Percentiles rank a stretch among this genome's conserved stretches.
Evolutionary conservation across 2,329 filamentous ascomycete species (phyloP).

Genomic region (Venturia aucupariae): DNA sequence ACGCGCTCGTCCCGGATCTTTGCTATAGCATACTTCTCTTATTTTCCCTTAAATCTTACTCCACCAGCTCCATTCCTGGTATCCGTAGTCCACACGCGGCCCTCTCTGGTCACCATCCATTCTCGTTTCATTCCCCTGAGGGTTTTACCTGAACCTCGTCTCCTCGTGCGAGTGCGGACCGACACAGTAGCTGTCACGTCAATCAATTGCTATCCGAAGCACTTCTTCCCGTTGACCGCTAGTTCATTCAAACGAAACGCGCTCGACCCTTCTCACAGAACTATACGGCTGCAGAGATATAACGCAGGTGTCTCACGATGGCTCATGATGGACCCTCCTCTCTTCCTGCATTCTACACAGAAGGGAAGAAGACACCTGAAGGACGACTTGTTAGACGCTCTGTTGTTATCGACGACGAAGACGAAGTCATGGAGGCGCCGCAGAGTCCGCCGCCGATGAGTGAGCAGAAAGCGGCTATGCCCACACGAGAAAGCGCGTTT

Average conservation of each 20-base stretch:
- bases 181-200: background rate
- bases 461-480: background rate
- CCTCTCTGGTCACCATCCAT: background rate
- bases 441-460: background rate
- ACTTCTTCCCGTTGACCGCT: slow-evolving; percentile 1
- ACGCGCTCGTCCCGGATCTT: background rate
- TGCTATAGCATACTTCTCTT: background rate
- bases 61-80: background rate
- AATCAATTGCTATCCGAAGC: background rate
- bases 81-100: background rate
- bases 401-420: slow-evolving; percentile 9
- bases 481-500: background rate
- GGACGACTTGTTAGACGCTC: slow-evolving; percentile 15
- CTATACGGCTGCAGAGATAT: background rate
- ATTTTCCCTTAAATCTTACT: background rate
- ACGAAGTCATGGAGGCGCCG: background rate
- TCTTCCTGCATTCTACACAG: slow-evolving; percentile 10
- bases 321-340: slow-evolving; percentile 11
- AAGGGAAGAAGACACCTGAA: slow-evolving; percentile 15
- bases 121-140: background rate
- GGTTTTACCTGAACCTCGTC: background rate
- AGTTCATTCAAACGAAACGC: background rate
- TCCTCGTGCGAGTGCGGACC: background rate
- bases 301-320: slow-evolving; percentile 5
- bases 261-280: background rate